Conservation (phyloP, 2,329 filamentous ascomycete genomes). For the Scleromitrula shiraiana region DNA sequence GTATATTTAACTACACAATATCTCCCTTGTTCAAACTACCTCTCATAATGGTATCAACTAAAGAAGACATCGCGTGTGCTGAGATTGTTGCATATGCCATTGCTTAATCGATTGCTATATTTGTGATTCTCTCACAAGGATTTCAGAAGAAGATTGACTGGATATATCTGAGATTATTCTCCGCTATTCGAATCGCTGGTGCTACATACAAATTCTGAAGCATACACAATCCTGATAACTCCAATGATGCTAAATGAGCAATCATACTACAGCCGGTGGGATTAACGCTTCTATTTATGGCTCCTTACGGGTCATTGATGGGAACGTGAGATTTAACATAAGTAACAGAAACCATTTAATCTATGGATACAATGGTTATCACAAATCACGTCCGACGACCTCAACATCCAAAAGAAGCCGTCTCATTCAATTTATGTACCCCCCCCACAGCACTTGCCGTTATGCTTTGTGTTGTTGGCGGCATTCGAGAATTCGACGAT, state of each 20-base stretch:
- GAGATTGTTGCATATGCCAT: slow-evolving; percentile 21
- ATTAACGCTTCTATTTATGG: slow-evolving; percentile 23
- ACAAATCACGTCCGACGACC: slow-evolving; percentile 11
- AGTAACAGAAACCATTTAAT: too few species aligned
- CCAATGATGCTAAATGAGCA: slow-evolving; percentile 27
- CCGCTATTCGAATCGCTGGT: slow-evolving; percentile 26
- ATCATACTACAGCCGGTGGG: slow-evolving; percentile 25
- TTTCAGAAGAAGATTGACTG: slow-evolving; percentile 29
- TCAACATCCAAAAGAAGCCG: slow-evolving; percentile 23
- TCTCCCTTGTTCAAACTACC: background rate
- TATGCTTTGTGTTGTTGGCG: slow-evolving; percentile 27
- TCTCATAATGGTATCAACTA: slow-evolving; percentile 15
- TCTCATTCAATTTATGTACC: slow-evolving; percentile 23
- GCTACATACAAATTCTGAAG: slow-evolving; percentile 27
- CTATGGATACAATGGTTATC: too few species aligned
- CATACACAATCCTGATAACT: slow-evolving; percentile 18
- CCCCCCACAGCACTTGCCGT: slow-evolving; percentile 24
- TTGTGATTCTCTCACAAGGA: slow-evolving; percentile 21
- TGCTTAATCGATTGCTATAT: slow-evolving; percentile 12
- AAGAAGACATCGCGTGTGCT: slow-evolving; percentile 21
- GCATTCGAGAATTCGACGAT: slow-evolving; percentile 15
- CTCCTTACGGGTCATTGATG: slow-evolving; percentile 22
- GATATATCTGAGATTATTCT: slow-evolving; percentile 31
- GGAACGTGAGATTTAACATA: slow-evolving; percentile 23
- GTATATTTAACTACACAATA: background rate